Base-by-base conservation (phyloP, 2,329 filamentous ascomycete genomes). In the Aspergillus uvarum region DNA sequence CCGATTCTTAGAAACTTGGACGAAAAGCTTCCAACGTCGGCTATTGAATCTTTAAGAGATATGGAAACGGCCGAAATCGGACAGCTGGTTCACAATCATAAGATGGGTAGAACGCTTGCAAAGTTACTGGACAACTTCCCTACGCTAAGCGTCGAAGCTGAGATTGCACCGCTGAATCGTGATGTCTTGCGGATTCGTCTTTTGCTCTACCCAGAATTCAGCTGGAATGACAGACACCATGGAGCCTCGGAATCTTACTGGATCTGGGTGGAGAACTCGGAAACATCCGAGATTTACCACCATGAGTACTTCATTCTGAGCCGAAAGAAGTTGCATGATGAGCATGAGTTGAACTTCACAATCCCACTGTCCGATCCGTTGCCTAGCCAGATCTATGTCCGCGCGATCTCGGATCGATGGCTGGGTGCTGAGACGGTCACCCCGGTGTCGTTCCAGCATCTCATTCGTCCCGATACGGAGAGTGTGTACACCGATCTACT, bases 251-350 rank as follows among this genome's bases (percentile, higher is more conserved):
- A 99, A 71, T 94, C 94, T 4, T 99, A 96, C 78, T 99, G 96
- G 85, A 89, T 99, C 59, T 99, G 95, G 96, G 94, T 99, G 3
- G 95, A 99, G 75, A 96, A 98, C 73, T 97, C 94, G 0, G 95
- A 98, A 69, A 97, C 93, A 0, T 93, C 92, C 0, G 93, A 98
- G 75, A 98, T 99, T 47, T 98, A 96, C 70, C 95, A 99, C 69
- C 91, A 98, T 65, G 95, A 99, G 74, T 97, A 89, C 76, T 98
- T 99, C 77, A 95, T 99, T 59, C 83, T 99, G 5, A 96, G 87
- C 63, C 85, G 92, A 64, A 91, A 87, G 76, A 97, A 96, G 81
- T 82, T 99, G 2, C 87, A 96, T 66, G 93, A 98, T 72, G 91
- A 95, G n/a, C 95, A 99, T 68, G 95, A 99, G 76, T 85, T 99